A percentile compares a stretch with the other conserved stretches of the same genome.
Conservation (phyloP, 306 rosid genomes). For the Rubus idaeus region DNA sequence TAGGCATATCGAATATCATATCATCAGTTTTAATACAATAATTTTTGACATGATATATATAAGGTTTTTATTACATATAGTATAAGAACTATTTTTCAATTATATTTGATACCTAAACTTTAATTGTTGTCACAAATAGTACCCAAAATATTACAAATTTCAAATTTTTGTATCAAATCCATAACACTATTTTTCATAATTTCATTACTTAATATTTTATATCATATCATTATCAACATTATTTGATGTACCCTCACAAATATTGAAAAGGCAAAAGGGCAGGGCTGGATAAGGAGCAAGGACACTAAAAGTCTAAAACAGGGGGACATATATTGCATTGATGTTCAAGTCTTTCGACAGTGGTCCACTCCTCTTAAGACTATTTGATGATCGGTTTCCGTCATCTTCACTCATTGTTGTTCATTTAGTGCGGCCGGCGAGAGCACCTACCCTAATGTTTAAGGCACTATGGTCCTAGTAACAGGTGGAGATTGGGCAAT, state of each 20-base stretch:
- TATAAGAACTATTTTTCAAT: too few species aligned
- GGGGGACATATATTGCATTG: not conserved
- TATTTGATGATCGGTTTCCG: conserved; percentile 1
- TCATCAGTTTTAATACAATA: not conserved
- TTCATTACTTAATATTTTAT: not conserved
- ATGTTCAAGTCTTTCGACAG: not conserved
- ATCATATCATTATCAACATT: too few species aligned
- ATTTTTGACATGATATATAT: too few species aligned
- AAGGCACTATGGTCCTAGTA: conserved; percentile 3
- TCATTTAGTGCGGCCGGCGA: not conserved
- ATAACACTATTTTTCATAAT: not conserved
- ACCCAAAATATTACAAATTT: too few species aligned
- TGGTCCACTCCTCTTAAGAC: not conserved
- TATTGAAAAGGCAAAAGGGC: not conserved
- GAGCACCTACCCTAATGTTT: not conserved
- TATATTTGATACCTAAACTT: too few species aligned
- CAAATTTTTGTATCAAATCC: too few species aligned
- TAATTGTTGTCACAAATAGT: too few species aligned
- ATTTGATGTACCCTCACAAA: not conserved
- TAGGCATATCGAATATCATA: too few species aligned
- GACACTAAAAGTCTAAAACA: not conserved
- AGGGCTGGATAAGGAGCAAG: not conserved
- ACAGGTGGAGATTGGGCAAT: not conserved
- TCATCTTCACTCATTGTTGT: conserved; percentile 11
- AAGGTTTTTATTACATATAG: too few species aligned